Conservation (phyloP, 1,284 basidiomycete species). For the Anthracocystis panici-leucophaei region DNA sequence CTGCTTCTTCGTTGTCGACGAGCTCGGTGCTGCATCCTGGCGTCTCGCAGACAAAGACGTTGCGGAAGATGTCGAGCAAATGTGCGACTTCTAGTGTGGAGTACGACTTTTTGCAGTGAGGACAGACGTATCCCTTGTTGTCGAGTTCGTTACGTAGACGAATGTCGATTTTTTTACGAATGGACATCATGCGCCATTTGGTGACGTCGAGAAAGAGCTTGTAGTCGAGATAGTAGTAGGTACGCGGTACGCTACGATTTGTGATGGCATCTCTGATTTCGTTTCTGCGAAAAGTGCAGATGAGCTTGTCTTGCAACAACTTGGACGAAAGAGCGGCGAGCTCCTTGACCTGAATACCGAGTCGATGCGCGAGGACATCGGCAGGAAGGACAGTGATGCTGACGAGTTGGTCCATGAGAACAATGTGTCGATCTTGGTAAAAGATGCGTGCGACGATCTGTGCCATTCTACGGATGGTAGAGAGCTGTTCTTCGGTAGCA, state of each 20-base stretch:
- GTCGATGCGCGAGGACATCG: conserved; percentile 87
- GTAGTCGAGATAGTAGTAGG: conserved; percentile 96
- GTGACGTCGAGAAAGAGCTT: conserved; percentile 95
- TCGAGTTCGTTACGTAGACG: conserved; percentile 74
- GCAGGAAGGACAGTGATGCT: conserved; percentile 90
- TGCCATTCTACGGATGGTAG: conserved; percentile 74
- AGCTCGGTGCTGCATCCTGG: conserved; percentile 76
- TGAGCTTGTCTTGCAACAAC: conserved; percentile 83
- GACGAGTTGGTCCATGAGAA: conserved; percentile 92
- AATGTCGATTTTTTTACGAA: conserved; percentile 85
- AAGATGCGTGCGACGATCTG: conserved; percentile 93
- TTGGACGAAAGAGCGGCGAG: conserved; percentile 90
- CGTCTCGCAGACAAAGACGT: conserved; percentile 65
- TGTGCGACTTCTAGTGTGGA: conserved; percentile 86
- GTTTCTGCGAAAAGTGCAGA: conserved; percentile 69
- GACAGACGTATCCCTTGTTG: conserved; percentile 94
- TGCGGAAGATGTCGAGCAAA: conserved; percentile 77
- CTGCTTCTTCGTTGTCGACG: conserved; percentile 89
- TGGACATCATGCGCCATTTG: conserved; percentile 96
- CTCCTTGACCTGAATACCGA: conserved; percentile 91
- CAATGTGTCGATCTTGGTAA: conserved; percentile 90
- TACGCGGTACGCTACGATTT: conserved; percentile 45
- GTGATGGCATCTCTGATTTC: conserved; percentile 54
- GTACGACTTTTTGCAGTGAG: conserved; percentile 86
- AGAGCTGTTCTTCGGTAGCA: conserved; percentile 61